These are phyloP conservation scores for Plasmodium inui DNA, from an alignment of 169 alveolate species.

Conservation along the genomic window DNA sequence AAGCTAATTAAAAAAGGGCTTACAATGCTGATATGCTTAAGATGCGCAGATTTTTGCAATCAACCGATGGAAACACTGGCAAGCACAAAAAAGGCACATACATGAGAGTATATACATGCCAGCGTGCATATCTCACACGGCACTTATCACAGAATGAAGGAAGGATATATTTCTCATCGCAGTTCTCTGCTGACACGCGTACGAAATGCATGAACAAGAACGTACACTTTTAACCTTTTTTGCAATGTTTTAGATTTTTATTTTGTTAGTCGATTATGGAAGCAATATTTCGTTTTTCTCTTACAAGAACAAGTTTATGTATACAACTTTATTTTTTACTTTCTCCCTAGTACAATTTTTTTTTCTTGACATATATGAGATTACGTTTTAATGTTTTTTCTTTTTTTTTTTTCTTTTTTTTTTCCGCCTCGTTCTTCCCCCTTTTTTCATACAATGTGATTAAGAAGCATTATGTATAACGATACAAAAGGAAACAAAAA, in stretches of 20 bases:
- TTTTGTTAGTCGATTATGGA: neutral
- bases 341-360: neutral
- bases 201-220: neutral
- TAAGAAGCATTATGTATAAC: slow-evolving; percentile 15
- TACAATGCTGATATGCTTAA: neutral
- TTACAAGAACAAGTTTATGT: neutral
- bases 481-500: neutral
- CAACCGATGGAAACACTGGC: neutral
- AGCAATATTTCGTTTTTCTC: neutral
- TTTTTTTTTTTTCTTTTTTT: slow-evolving; percentile 1
- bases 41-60: neutral
- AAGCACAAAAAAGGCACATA: neutral
- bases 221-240: neutral
- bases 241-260: neutral
- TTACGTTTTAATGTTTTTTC: too few species aligned
- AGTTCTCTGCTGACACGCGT: neutral
- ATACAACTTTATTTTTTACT: neutral
- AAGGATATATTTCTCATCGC: neutral
- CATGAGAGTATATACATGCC: neutral
- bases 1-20: neutral
- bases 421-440: neutral
- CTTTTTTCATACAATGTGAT: neutral
- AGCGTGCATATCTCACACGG: neutral
- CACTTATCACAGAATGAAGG: neutral
- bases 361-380: too few species aligned